phyloP scores from a whole-genome alignment of 345 rosid genomes.

The Mallotus nudiflorus region DNA sequence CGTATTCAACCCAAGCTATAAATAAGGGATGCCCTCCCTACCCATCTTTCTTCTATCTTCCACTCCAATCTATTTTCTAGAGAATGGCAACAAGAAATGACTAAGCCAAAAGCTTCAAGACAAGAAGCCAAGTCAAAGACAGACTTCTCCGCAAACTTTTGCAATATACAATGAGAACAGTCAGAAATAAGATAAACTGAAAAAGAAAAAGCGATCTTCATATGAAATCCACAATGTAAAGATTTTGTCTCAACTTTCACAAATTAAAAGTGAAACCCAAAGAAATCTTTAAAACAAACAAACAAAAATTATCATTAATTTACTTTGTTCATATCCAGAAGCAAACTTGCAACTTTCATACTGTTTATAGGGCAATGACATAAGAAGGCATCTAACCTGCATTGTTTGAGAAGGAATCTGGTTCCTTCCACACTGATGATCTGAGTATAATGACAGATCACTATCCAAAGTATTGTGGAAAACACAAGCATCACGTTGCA shows the following conservation, averaged over 20 bases:
- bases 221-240: neutral
- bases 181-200: neutral
- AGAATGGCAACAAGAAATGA: neutral
- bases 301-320: neutral
- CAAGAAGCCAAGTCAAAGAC: neutral
- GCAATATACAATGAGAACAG: neutral
- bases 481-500: conserved; percentile 54
- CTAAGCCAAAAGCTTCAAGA: neutral
- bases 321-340: neutral
- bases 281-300: neutral
- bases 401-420: conserved; percentile 59
- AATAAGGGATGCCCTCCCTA: neutral
- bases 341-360: neutral
- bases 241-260: neutral
- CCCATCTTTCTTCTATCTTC: neutral
- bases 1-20: neutral
- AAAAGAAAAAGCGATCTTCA: neutral
- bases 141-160: neutral
- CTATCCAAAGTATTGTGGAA: conserved; percentile 57
- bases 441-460: conserved; percentile 58
- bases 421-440: conserved; percentile 64
- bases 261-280: neutral
- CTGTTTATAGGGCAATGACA: neutral
- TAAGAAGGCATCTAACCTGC: conserved; percentile 45
- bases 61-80: neutral